Percentiles rank a stretch among this genome's conserved stretches.
Conservation (phyloP, 2,329 filamentous ascomycete species). For the Diplocarpon mali region DNA sequence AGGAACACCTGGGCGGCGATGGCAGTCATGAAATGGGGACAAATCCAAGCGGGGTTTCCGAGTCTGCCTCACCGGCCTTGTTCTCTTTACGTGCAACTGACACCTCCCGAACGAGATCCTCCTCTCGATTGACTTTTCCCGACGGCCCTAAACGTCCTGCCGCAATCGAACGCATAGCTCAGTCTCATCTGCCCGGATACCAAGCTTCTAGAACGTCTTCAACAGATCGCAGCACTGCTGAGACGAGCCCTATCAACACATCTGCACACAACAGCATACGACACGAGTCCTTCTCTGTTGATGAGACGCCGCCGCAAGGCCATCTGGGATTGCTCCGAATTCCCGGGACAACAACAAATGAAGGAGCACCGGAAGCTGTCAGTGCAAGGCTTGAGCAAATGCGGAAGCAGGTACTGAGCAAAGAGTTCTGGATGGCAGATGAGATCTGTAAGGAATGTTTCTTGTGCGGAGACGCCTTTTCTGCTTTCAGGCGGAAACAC, state of each 20-base stretch:
- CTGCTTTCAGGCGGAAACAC: conserved; percentile 89
- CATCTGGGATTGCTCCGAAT: conserved; percentile 39
- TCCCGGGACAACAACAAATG: conserved; percentile 44
- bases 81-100: conserved; percentile 24
- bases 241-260: conserved; percentile 45
- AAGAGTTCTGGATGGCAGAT: conserved; percentile 98
- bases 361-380: conserved; percentile 47
- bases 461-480: conserved; percentile 79
- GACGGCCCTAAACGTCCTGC: conserved; percentile 26
- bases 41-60: conserved; percentile 24
- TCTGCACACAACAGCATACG: conserved; percentile 47
- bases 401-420: conserved; percentile 78
- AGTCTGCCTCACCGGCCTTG: conserved; percentile 22
- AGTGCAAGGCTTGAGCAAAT: conserved; percentile 57
- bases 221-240: conserved; percentile 43
- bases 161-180: conserved; percentile 30
- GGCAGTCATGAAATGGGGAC: conserved; percentile 20
- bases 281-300: conserved; percentile 43
- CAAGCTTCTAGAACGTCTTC: conserved; percentile 46
- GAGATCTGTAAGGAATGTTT: conserved; percentile 98
- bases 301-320: conserved; percentile 29
- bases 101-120: conserved; percentile 23
- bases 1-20: conserved; percentile 17
- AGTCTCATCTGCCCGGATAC: conserved; percentile 36
- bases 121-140: conserved; percentile 22